phyloP scores from a whole-genome alignment of 148 eudicot species.

The Amaranthus palmeri region DNA sequence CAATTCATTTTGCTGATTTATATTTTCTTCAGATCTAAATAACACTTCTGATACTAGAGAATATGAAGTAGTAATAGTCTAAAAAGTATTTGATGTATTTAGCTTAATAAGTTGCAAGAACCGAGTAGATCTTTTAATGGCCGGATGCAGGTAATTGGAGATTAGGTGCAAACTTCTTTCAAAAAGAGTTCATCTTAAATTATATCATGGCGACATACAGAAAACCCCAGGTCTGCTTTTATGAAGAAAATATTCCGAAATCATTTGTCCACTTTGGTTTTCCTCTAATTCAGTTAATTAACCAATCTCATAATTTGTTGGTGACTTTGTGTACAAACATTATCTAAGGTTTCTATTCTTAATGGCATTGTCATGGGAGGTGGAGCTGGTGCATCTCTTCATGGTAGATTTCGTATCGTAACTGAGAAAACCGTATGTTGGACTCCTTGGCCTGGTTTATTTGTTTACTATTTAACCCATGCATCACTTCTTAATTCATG shows the following conservation, averaged over 20 bases:
- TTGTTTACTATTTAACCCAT: not conserved
- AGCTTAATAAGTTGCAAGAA: not conserved
- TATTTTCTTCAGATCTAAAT: not conserved
- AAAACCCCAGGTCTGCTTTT: constrained; percentile 64
- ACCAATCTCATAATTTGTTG: not conserved
- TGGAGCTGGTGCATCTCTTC: constrained; percentile 85
- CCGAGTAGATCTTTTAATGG: constrained; percentile 10
- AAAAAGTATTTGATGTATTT: no score
- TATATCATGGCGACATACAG: constrained; percentile 77
- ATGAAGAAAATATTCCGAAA: not conserved
- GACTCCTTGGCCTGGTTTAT: not conserved
- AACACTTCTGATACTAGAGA: not conserved
- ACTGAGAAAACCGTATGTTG: constrained; percentile 82
- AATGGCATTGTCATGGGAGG: constrained; percentile 98
- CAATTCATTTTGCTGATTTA: not conserved
- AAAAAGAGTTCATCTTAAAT: constrained; percentile 58
- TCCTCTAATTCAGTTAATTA: not conserved
- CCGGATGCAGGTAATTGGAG: constrained; percentile 58
- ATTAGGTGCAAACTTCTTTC: constrained; percentile 59
- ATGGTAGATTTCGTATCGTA: constrained; percentile 89
- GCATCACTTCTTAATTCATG: not conserved
- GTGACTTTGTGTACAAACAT: constrained; percentile 12
- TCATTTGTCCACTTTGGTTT: not conserved
- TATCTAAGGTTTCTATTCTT: constrained; percentile 78
- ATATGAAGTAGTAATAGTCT: not conserved